These are phyloP conservation scores for Tubosaeta sp. DNA, from an alignment of 768 basidiomycete species.

Conservation along the genomic window DNA sequence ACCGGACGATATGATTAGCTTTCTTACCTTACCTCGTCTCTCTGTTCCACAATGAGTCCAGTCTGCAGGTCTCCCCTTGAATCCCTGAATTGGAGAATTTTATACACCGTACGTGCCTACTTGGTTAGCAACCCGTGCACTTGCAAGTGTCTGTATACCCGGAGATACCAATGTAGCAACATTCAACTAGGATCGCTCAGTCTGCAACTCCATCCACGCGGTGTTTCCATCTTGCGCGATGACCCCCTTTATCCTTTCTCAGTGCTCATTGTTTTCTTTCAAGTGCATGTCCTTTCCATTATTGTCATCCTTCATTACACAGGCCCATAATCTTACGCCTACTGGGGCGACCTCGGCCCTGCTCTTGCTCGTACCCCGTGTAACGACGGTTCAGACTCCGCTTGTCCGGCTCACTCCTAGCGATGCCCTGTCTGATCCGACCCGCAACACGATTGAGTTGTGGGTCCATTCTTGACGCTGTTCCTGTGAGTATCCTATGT, in stretches of 20 bases:
- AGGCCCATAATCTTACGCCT: not conserved
- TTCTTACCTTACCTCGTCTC: not conserved
- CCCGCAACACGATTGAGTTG: constrained; percentile 1
- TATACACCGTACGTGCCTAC: not conserved
- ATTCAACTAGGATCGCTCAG: not conserved
- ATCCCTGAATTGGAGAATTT: no score
- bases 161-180: not conserved
- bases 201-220: not conserved
- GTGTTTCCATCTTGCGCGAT: not conserved
- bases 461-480: not conserved
- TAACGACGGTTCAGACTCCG: constrained; percentile 13
- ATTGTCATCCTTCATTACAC: not conserved
- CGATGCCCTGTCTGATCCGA: constrained; percentile 1
- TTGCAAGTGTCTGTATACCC: not conserved
- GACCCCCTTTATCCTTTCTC: not conserved
- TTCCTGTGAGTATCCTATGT: not conserved
- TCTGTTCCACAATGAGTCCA: not conserved
- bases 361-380: not conserved
- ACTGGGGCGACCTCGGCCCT: not conserved
- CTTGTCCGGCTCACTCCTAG: not conserved
- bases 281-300: not conserved
- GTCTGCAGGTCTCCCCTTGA: not conserved
- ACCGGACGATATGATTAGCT: not conserved
- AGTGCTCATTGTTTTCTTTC: not conserved
- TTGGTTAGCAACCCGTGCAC: not conserved